Conservation (phyloP, 352 stramenopile genomes). For the Globisporangium abappressorium region DNA sequence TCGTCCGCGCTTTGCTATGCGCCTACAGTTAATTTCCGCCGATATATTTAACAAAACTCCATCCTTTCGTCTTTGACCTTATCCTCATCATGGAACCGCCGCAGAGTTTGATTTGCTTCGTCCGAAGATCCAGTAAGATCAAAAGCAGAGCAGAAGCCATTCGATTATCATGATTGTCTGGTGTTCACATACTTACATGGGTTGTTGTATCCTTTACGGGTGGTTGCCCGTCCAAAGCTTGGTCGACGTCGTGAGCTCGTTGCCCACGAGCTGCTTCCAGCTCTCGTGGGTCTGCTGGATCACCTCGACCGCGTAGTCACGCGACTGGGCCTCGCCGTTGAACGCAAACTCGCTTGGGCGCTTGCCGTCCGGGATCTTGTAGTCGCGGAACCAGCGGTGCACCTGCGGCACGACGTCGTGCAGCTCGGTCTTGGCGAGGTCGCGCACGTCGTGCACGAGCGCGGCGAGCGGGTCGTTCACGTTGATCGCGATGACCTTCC, state of each 20-base stretch:
- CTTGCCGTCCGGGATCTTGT: constrained; percentile 99
- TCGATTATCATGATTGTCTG: not conserved
- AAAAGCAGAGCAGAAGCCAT: not conserved
- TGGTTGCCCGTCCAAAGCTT: constrained; percentile 70
- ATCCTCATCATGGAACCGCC: not conserved
- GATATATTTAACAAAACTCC: constrained; percentile 20
- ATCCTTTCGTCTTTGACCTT: not conserved
- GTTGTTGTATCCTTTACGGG: constrained; percentile 7
- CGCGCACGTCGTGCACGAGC: constrained; percentile 94
- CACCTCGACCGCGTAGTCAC: constrained; percentile 88
- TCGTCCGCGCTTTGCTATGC: not conserved
- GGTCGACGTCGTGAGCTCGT: constrained; percentile 37
- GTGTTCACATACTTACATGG: not conserved
- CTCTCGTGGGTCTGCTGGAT: constrained; percentile 88
- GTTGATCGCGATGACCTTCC: constrained; percentile 98
- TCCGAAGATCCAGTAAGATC: not conserved
- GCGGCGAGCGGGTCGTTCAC: constrained; percentile 94
- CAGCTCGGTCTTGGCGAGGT: constrained; percentile 66
- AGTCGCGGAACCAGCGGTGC: constrained; percentile 98
- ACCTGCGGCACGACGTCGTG: constrained; percentile 67
- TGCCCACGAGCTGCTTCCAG: constrained; percentile 80
- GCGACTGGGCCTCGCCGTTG: constrained; percentile 89
- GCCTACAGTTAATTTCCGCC: constrained; percentile 2
- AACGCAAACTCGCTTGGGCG: constrained; percentile 98
- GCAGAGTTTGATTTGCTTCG: not conserved